These are phyloP conservation scores for Neurospora sp. DNA, from an alignment of 2,329 filamentous ascomycete species.

Conservation along the genomic window DNA sequence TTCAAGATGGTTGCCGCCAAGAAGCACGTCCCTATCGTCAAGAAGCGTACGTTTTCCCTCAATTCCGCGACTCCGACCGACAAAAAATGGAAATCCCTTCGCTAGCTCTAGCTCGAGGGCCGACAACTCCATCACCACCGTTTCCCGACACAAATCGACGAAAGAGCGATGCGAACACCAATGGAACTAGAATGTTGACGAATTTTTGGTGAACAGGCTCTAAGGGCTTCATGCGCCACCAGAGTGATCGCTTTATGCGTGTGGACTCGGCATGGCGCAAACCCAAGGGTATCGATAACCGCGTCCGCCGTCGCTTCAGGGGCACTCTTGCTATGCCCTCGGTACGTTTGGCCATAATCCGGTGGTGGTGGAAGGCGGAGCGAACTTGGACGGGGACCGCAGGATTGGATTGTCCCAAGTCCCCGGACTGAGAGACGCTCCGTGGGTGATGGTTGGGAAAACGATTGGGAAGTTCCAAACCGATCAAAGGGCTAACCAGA, in stretches of 20 bases:
- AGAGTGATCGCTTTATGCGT: slow-evolving; percentile 94
- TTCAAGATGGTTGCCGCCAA: slow-evolving; percentile 89
- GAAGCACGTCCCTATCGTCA: slow-evolving; percentile 99
- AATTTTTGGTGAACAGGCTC: slow-evolving; percentile 51
- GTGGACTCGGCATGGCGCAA: slow-evolving; percentile 91
- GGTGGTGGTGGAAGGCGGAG: neutral
- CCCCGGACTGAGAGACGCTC: neutral
- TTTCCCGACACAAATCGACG: slow-evolving; percentile 3
- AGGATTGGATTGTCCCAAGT: neutral
- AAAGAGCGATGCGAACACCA: slow-evolving; percentile 4
- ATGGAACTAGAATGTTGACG: slow-evolving; percentile 27
- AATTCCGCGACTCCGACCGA: slow-evolving; percentile 1
- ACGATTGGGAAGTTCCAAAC: neutral
- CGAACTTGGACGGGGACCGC: neutral
- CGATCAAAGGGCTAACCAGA: neutral
- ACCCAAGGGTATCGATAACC: slow-evolving; percentile 99
- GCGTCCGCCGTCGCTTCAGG: slow-evolving; percentile 94
- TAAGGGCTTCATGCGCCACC: slow-evolving; percentile 93
- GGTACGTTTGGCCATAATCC: slow-evolving; percentile 16
- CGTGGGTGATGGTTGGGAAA: neutral
- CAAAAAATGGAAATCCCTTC: neutral
- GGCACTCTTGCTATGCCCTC: slow-evolving; percentile 95
- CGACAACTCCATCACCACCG: slow-evolving; percentile 7
- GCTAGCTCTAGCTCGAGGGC: slow-evolving; percentile 1
- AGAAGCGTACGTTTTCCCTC: slow-evolving; percentile 80